Conservation (phyloP, 2,329 filamentous ascomycete genomes). For the Aspergillus fijiensis region DNA sequence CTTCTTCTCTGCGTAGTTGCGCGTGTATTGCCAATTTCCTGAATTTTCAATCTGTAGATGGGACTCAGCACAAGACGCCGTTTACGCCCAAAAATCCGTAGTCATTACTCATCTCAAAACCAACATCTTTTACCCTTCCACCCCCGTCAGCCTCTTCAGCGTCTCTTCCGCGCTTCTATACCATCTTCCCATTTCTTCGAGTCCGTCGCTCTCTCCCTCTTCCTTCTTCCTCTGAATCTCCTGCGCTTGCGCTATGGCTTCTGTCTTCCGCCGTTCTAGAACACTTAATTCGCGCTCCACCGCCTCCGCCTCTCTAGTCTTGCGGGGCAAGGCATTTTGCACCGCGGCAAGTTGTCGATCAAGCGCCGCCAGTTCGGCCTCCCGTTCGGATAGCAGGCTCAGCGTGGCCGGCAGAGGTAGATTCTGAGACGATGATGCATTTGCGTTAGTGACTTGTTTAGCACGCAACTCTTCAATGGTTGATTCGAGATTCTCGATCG, state of each 20-base stretch:
- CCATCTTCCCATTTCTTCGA: constrained; percentile 49
- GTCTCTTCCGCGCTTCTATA: constrained; percentile 44
- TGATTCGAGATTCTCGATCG: constrained; percentile 53
- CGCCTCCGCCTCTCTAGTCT: constrained; percentile 46
- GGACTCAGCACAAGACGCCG: constrained; percentile 26
- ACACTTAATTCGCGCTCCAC: constrained; percentile 45
- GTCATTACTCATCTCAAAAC: constrained; percentile 23
- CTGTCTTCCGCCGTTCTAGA: constrained; percentile 47
- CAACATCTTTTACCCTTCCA: constrained; percentile 23
- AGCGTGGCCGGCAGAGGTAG: constrained; percentile 43
- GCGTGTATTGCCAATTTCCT: background rate
- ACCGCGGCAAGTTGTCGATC: constrained; percentile 44
- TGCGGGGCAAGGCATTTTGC: constrained; percentile 45
- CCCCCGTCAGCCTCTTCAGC: constrained; percentile 41
- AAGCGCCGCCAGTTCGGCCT: constrained; percentile 42
- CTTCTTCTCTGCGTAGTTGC: constrained; percentile 8
- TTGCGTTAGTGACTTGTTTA: constrained; percentile 64
- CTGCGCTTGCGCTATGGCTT: constrained; percentile 48
- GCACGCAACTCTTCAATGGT: constrained; percentile 50
- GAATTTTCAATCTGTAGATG: constrained; percentile 8
- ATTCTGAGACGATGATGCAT: constrained; percentile 43
- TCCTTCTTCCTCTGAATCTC: constrained; percentile 45
- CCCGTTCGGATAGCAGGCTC: constrained; percentile 40
- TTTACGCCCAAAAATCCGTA: constrained; percentile 3
- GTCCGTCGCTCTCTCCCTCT: constrained; percentile 47